Conservation (phyloP, 352 stramenopile genomes). For the Pythium graminicola region DNA sequence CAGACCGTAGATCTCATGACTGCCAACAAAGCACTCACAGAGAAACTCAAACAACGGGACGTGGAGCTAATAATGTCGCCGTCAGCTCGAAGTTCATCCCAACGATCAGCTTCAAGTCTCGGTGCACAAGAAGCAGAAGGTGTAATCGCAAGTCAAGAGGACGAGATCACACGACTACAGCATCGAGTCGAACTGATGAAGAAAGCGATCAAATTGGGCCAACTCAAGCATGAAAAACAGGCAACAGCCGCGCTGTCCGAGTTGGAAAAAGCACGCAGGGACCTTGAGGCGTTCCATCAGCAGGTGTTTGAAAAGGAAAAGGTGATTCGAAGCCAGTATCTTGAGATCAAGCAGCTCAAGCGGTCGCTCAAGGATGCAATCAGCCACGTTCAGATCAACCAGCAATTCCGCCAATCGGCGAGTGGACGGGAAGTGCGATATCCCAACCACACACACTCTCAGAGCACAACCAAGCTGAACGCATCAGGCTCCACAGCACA, state of each 20-base stretch:
- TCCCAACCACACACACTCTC: conserved; percentile 10
- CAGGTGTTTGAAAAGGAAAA: conserved; percentile 56
- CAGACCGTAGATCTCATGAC: conserved; percentile 43
- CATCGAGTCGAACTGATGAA: conserved; percentile 60
- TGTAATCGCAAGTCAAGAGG: conserved; percentile 55
- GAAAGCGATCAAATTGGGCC: conserved; percentile 43
- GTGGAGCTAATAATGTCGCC: conserved; percentile 3
- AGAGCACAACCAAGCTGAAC: neutral
- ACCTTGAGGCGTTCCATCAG: conserved; percentile 46
- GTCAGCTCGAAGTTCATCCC: neutral
- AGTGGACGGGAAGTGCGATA: conserved; percentile 32
- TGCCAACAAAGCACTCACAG: conserved; percentile 51
- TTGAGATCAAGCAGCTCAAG: conserved; percentile 77
- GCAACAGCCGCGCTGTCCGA: conserved; percentile 39
- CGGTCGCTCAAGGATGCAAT: conserved; percentile 48
- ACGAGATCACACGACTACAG: conserved; percentile 55
- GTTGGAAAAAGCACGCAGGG: conserved; percentile 30
- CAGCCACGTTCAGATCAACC: conserved; percentile 43
- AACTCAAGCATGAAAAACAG: conserved; percentile 43
- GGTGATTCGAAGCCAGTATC: conserved; percentile 44
- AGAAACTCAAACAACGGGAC: conserved; percentile 42
- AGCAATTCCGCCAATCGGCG: conserved; percentile 39
- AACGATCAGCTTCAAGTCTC: conserved; percentile 1
- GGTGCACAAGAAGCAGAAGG: conserved; percentile 28
- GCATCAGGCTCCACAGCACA: neutral